Evolutionary conservation across 306 rosid species (phyloP).

Genomic region (Castanopsis chinensis): DNA sequence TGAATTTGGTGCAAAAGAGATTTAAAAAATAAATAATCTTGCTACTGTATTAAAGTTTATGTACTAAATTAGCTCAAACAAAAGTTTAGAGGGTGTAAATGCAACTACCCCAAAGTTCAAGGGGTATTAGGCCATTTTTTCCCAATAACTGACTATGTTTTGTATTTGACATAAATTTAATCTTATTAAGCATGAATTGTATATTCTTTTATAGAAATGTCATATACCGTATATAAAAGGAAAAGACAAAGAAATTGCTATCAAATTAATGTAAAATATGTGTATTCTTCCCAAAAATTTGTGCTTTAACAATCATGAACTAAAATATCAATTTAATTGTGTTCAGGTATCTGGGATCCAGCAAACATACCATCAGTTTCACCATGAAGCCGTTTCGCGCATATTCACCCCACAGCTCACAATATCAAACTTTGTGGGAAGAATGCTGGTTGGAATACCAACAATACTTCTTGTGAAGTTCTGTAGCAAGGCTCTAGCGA

Average conservation of each 20-base stretch:
- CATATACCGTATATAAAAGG: neutral
- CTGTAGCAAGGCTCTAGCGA: slow-evolving; percentile 89
- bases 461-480: slow-evolving; percentile 79
- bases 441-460: slow-evolving; percentile 80
- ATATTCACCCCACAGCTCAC: slow-evolving; percentile 60
- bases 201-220: neutral
- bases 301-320: neutral
- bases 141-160: no score
- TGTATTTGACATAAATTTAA: neutral
- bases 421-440: slow-evolving; percentile 53
- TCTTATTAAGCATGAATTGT: neutral
- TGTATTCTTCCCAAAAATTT: neutral
- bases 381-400: slow-evolving; percentile 63
- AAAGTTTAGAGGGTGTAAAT: no score
- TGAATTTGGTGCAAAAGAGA: no score
- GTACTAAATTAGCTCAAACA: no score
- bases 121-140: no score
- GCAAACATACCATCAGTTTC: slow-evolving; percentile 92
- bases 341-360: slow-evolving; percentile 85
- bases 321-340: neutral
- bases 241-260: neutral
- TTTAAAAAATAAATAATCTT: no score
- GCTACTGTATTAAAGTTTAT: no score
- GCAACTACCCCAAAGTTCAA: no score
- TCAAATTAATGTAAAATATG: neutral